Percentiles rank a stretch among this genome's conserved stretches.
Evolutionary conservation across 1,284 basidiomycete genomes (phyloP).

Genomic region (Sporisorium iseilematis-ciliati): DNA sequence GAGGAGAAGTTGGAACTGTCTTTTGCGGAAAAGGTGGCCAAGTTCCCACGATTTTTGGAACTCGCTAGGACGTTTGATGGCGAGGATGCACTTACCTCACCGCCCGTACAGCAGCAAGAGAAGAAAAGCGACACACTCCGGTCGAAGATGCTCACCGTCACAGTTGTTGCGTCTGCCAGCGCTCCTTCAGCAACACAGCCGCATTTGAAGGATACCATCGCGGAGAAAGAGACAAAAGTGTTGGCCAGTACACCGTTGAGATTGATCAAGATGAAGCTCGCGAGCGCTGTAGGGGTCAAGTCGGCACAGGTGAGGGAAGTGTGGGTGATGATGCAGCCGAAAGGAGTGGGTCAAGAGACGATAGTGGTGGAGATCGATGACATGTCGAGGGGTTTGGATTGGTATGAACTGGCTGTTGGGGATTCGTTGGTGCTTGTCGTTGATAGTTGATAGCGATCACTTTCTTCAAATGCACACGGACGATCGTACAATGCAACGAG

Average conservation of each 20-base stretch:
- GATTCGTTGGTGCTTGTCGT: conserved; percentile 33
- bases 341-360: conserved; percentile 5
- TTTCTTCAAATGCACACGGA: not conserved
- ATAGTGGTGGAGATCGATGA: conserved; percentile 54
- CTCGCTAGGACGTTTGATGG: conserved; percentile 31
- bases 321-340: conserved; percentile 47
- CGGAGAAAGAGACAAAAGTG: conserved; percentile 14
- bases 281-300: conserved; percentile 22
- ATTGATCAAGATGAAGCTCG: conserved; percentile 45
- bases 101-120: not conserved
- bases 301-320: conserved; percentile 22
- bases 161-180: conserved; percentile 5
- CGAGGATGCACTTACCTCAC: not conserved
- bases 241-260: conserved; percentile 53
- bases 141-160: conserved; percentile 37
- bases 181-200: conserved; percentile 1
- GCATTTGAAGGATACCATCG: conserved; percentile 1
- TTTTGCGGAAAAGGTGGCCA: conserved; percentile 1
- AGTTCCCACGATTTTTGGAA: conserved; percentile 36
- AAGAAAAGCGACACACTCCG: conserved; percentile 24
- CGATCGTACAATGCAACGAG: too few relatives aligned
- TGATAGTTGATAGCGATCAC: not conserved
- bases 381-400: conserved; percentile 35
- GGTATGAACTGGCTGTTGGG: conserved; percentile 44
- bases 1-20: conserved; percentile 5